Evolutionary conservation across 2,329 filamentous ascomycete genomes (phyloP).

Genomic region (Nothopassalora personata): DNA sequence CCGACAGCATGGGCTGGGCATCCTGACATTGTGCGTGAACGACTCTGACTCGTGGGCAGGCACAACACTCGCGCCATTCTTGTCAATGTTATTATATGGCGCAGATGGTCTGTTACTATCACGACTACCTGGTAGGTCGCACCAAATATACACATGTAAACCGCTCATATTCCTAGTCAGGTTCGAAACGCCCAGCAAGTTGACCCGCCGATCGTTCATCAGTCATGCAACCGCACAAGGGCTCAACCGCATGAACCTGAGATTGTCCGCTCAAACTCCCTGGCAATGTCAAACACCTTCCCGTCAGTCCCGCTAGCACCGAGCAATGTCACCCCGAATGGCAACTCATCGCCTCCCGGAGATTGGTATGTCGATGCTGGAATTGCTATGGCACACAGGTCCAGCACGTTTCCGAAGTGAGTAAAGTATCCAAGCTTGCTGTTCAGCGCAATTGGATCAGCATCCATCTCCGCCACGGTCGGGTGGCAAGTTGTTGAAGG

Average conservation of each 20-base stretch:
- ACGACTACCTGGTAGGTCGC: not conserved
- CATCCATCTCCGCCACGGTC: slow-evolving; percentile 47
- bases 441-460: slow-evolving; percentile 52
- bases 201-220: not conserved
- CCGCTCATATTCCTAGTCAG: not conserved
- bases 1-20: not conserved
- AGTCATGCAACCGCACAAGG: not conserved
- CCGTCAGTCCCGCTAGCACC: slow-evolving; percentile 37
- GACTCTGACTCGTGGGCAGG: not conserved
- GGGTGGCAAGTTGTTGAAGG: slow-evolving; percentile 49
- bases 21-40: not conserved
- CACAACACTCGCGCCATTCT: not conserved
- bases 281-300: slow-evolving; percentile 38
- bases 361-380: slow-evolving; percentile 43
- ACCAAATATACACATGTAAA: not conserved
- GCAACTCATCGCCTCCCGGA: slow-evolving; percentile 27
- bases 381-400: slow-evolving; percentile 52
- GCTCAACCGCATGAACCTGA: not conserved
- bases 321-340: slow-evolving; percentile 40
- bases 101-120: not conserved
- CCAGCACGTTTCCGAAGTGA: slow-evolving; percentile 57
- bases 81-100: not conserved
- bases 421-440: slow-evolving; percentile 53
- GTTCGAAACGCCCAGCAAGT: not conserved
- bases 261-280: slow-evolving; percentile 25